Percentiles rank a stretch among this genome's conserved stretches.
These are phyloP conservation scores for Chaetomium strumarium DNA, from an alignment of 2,329 filamentous ascomycete genomes.

Conservation along the genomic window DNA sequence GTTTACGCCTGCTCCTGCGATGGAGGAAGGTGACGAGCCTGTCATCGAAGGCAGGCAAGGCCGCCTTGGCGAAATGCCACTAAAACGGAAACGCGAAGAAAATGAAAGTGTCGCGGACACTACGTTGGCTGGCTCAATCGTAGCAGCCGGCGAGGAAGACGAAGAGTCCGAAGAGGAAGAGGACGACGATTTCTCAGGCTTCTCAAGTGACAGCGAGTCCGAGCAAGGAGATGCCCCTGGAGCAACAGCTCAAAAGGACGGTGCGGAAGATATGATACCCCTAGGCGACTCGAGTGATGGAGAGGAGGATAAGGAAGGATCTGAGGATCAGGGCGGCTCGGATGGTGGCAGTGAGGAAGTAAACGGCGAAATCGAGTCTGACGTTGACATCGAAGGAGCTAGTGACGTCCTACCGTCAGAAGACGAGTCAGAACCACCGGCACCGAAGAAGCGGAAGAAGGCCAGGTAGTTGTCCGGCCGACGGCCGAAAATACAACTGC, in stretches of 20 bases:
- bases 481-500: background rate
- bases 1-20: conserved; percentile 75
- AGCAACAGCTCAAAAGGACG: conserved; percentile 32
- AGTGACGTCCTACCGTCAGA: conserved; percentile 22
- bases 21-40: conserved; percentile 45
- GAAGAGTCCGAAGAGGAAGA: conserved; percentile 30
- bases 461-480: conserved; percentile 11
- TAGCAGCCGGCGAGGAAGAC: conserved; percentile 17
- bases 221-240: conserved; percentile 18
- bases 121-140: conserved; percentile 26
- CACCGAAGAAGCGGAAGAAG: conserved; percentile 21
- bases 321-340: conserved; percentile 36
- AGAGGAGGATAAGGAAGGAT: conserved; percentile 35
- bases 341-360: conserved; percentile 37
- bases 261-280: conserved; percentile 44
- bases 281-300: conserved; percentile 31
- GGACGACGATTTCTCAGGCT: conserved; percentile 43
- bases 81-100: conserved; percentile 65
- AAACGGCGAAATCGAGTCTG: conserved; percentile 19
- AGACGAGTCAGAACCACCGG: conserved; percentile 19
- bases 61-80: conserved; percentile 77
- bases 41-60: conserved; percentile 67
- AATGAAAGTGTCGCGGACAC: conserved; percentile 38
- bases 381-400: conserved; percentile 22
- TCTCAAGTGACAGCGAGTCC: conserved; percentile 39